Percentiles rank a stretch among this genome's conserved stretches.
Evolutionary conservation across 1,139 yeast species (phyloP).

Genomic region (Suzukiozyma palmioleophila): DNA sequence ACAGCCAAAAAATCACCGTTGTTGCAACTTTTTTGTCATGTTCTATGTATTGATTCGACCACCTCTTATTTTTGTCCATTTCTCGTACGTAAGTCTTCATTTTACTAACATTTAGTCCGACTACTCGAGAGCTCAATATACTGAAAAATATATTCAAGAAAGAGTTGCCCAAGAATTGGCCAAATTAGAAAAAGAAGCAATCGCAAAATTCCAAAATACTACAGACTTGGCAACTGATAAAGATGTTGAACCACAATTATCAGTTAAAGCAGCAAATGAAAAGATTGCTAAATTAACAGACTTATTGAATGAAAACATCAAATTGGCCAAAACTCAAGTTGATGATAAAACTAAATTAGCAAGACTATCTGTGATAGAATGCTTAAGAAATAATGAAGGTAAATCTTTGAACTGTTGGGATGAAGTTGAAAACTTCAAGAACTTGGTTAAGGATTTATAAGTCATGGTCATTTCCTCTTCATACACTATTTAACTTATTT

Average conservation of each 20-base stretch:
- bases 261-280: slow-evolving; percentile 33
- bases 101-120: slow-evolving; percentile 52
- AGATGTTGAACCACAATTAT: slow-evolving; percentile 24
- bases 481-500: too few species aligned
- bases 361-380: slow-evolving; percentile 56
- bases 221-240: slow-evolving; percentile 40
- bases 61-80: too few species aligned
- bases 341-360: slow-evolving; percentile 33
- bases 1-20: too few species aligned
- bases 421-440: slow-evolving; percentile 71
- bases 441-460: slow-evolving; percentile 32
- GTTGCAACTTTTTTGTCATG: too few species aligned
- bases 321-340: slow-evolving; percentile 36
- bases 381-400: slow-evolving; percentile 66
- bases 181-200: slow-evolving; percentile 57
- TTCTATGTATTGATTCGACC: too few species aligned
- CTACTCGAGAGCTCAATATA: slow-evolving; percentile 74
- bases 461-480: too few species aligned
- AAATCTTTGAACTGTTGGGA: slow-evolving; percentile 86
- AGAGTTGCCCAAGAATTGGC: slow-evolving; percentile 65
- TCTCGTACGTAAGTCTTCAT: too few species aligned
- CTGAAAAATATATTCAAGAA: slow-evolving; percentile 75
- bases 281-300: slow-evolving; percentile 41
- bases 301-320: slow-evolving; percentile 46
- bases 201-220: slow-evolving; percentile 50